phyloP scores from a whole-genome alignment of 495 filamentous ascomycete genomes.

The Physcia stellaris region DNA sequence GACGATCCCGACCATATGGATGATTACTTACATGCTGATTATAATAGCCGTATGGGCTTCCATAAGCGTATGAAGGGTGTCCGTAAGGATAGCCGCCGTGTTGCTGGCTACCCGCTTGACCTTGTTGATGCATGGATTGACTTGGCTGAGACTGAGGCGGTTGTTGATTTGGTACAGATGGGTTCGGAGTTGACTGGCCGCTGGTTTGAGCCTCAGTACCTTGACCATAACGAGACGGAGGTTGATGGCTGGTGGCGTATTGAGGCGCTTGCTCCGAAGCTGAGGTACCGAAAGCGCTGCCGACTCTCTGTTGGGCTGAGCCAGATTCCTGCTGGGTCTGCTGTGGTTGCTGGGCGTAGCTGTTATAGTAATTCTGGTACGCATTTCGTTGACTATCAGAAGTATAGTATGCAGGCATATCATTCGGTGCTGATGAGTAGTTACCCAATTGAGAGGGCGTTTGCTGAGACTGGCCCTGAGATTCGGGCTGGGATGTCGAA shows the following conservation, averaged over 20 bases:
- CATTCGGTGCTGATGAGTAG: slow-evolving; percentile 60
- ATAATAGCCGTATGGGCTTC: slow-evolving; percentile 65
- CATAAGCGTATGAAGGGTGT: slow-evolving; percentile 69
- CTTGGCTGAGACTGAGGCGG: slow-evolving; percentile 34
- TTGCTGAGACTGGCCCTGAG: slow-evolving; percentile 20
- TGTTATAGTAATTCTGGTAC: slow-evolving; percentile 70
- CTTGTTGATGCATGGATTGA: slow-evolving; percentile 42
- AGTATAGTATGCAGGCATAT: slow-evolving; percentile 78
- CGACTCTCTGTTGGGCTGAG: slow-evolving; percentile 51
- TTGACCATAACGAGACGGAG: slow-evolving; percentile 54
- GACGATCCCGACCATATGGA: slow-evolving; percentile 37
- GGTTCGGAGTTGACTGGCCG: slow-evolving; percentile 81
- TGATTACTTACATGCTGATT: slow-evolving; percentile 52
- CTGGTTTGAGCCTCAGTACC: slow-evolving; percentile 62
- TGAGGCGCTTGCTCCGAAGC: slow-evolving; percentile 63
- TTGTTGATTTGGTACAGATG: slow-evolving; percentile 54
- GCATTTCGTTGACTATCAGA: slow-evolving; percentile 66
- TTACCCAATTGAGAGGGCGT: slow-evolving; percentile 37
- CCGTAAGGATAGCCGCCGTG: slow-evolving; percentile 45
- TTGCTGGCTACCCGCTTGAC: slow-evolving; percentile 50
- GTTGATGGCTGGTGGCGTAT: slow-evolving; percentile 53
- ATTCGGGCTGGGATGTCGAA: slow-evolving; percentile 28
- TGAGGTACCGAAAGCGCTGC: slow-evolving; percentile 63
- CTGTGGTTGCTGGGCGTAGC: slow-evolving; percentile 52
- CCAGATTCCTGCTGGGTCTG: slow-evolving; percentile 60